Base-by-base conservation (phyloP, 2,329 filamentous ascomycete species). In the Pseudocercospora crystallina region DNA sequence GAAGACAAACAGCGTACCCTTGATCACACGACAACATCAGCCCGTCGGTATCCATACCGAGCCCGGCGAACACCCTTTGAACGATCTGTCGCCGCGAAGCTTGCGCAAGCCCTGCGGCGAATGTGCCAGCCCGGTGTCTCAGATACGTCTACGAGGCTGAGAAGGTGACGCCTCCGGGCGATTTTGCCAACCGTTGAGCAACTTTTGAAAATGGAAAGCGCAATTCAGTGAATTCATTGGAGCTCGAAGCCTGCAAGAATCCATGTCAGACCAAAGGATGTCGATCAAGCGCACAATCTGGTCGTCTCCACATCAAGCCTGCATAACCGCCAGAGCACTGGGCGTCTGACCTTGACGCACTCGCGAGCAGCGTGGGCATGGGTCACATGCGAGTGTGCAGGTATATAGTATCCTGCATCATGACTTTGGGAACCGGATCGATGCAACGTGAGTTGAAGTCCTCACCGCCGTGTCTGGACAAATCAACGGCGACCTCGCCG, bases 21-120 rank as follows among this genome's bases (percentile, higher is more conserved):
- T 52, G 53, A 59, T 59, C 57, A 59, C 49, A 59, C 51, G 57
- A 57, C 49, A 38, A 33, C 26, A 15, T 39, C 49, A 43, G 47
- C 38, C 37, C 47, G 43, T 47, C 52, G 54, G 51, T 45, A 43
- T 49, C 36, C 37, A 43, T 49, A 45, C 49, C 51, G 51, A 54
- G 41, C 43, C 42, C 49, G 50, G 46, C 35, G 33, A 48, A 39
- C 42, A 35, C 36, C 40, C 37, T 43, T 36, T 38, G 33, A 49
- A 42, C 43, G 38, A 32, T 20, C 37, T 38, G 17, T 15, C 31
- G 38, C 33, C 7, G 33, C 40, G 35, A 44, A 41, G 32, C 34
- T 46, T 52, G 44, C 48, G 48, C 47, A 51, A 48, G 40, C 37
- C 43, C 41, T 39, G 34, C 20, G 20, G 20, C 20, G 20, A 26